Conservation (phyloP, 2,329 filamentous ascomycete genomes). For the Colletotrichum sublineola region DNA sequence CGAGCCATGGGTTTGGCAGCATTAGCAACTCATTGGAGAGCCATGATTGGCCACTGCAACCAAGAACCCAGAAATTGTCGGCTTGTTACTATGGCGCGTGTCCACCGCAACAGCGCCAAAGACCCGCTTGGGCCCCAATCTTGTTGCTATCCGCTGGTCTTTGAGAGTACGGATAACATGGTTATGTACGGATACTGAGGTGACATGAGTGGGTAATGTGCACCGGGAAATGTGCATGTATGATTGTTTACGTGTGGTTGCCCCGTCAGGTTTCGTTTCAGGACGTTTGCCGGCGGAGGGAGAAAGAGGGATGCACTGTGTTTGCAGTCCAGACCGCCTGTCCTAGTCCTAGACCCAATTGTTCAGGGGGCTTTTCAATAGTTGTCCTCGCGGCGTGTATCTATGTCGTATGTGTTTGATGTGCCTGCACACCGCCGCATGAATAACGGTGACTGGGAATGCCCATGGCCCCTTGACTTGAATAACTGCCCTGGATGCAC, state of each 20-base stretch:
- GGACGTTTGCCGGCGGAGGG: constrained; percentile 16
- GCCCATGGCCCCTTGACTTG: constrained; percentile 30
- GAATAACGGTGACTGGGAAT: constrained; percentile 40
- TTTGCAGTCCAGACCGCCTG: constrained; percentile 1
- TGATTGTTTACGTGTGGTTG: constrained; percentile 44
- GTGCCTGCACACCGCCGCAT: constrained; percentile 32
- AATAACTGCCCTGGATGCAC: not conserved
- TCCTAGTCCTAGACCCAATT: not conserved
- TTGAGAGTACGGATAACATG: no score
- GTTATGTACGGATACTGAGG: no score
- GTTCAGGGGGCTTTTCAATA: constrained; percentile 16
- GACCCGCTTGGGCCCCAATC: constrained; percentile 3
- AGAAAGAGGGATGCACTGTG: not conserved
- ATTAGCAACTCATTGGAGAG: not conserved
- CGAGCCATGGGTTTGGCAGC: not conserved
- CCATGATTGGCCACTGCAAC: constrained; percentile 17
- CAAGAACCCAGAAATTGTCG: not conserved
- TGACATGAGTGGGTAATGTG: not conserved
- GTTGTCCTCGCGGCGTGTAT: not conserved
- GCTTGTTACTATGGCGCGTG: not conserved
- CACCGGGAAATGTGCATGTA: no score
- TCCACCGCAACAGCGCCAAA: not conserved
- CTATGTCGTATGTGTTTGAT: not conserved
- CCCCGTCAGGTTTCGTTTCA: constrained; percentile 52
- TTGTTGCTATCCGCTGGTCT: no score